Percentiles rank a stretch among this genome's conserved stretches.
phyloP scores from a whole-genome alignment of 2,329 filamentous ascomycete species.

The Sporothrix phasma region DNA sequence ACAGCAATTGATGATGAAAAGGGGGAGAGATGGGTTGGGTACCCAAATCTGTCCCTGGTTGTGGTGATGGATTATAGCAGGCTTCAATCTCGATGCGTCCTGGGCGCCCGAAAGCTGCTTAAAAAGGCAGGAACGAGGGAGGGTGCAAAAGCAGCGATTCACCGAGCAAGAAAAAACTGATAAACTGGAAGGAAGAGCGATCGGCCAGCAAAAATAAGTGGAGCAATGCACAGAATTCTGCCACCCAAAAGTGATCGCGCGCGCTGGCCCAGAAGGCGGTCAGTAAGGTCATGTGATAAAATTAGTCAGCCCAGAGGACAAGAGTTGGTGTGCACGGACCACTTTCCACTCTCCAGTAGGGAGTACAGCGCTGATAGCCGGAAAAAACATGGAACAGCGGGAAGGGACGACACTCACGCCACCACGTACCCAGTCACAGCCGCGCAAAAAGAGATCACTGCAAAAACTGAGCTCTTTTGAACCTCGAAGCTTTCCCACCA shows the following conservation, averaged over 20 bases:
- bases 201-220: not conserved
- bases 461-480: conserved; percentile 10
- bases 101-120: not conserved
- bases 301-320: not conserved
- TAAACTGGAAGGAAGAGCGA: conserved; percentile 3
- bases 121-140: not conserved
- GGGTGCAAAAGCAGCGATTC: not conserved
- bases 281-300: not conserved
- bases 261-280: conserved; percentile 9
- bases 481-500: conserved; percentile 2
- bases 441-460: conserved; percentile 15
- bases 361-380: not conserved
- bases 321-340: conserved; percentile 10
- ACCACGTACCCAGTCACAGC: conserved; percentile 16
- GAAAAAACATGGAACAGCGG: conserved; percentile 18
- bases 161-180: not conserved
- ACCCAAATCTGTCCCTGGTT: not conserved
- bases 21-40: not conserved
- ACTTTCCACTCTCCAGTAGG: not conserved
- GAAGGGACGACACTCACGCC: conserved; percentile 16
- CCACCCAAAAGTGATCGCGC: not conserved
- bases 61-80: not conserved
- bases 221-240: conserved; percentile 9
- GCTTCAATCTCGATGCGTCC: not conserved
- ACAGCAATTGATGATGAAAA: not conserved